Percentiles rank a stretch among this genome's conserved stretches.
phyloP scores from a whole-genome alignment of 1,139 yeast genomes.

The Debaryomycetaceae sp. region DNA sequence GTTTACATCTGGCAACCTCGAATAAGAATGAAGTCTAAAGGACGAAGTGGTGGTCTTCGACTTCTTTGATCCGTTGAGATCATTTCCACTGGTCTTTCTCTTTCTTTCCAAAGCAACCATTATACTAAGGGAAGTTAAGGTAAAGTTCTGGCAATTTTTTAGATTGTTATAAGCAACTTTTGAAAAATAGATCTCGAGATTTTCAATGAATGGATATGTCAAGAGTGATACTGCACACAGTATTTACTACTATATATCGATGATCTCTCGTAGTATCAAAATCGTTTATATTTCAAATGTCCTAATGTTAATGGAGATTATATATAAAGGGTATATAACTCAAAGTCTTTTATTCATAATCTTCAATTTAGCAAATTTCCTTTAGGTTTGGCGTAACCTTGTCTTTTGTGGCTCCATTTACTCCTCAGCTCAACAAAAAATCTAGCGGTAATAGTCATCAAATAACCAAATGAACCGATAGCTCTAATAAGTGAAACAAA shows the following conservation, averaged over 20 bases:
- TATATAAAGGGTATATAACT: not conserved
- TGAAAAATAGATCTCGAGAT: not conserved
- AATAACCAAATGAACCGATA: slow-evolving; percentile 67
- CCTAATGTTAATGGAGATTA: not conserved
- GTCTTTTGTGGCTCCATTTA: slow-evolving; percentile 41
- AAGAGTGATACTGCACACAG: too few species aligned
- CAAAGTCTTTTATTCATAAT: not conserved
- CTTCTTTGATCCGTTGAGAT: slow-evolving; percentile 24
- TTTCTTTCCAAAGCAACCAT: slow-evolving; percentile 49
- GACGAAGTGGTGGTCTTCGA: slow-evolving; percentile 43
- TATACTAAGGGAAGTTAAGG: not conserved
- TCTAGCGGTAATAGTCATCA: slow-evolving; percentile 42
- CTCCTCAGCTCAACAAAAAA: slow-evolving; percentile 39
- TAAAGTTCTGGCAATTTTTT: too few species aligned
- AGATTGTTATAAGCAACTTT: not conserved
- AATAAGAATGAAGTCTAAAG: slow-evolving; percentile 44
- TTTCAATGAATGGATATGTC: not conserved
- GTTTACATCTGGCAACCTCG: slow-evolving; percentile 47
- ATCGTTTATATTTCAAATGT: not conserved
- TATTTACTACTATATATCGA: too few species aligned
- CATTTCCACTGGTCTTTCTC: slow-evolving; percentile 19
- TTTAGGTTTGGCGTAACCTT: slow-evolving; percentile 36
- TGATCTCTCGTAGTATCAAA: too few species aligned
- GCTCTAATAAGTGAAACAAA: slow-evolving; percentile 77
- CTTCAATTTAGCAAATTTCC: slow-evolving; percentile 30